Evolutionary conservation across 805 yeast species (phyloP).

Genomic region (Myxozyma geophila): DNA sequence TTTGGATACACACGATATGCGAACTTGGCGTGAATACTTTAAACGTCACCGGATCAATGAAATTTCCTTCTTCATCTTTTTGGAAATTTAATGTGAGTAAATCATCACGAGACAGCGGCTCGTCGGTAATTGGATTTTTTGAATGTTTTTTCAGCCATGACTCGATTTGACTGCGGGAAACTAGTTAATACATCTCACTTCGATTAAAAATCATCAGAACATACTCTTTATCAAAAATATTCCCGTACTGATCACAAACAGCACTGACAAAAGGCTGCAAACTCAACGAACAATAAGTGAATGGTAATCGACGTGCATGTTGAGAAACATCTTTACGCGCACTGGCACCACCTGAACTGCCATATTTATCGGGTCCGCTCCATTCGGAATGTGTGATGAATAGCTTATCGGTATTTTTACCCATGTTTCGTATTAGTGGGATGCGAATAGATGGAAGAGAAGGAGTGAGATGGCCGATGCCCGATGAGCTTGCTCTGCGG

Average conservation of each 20-base stretch:
- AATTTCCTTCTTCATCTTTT: slow-evolving; percentile 38
- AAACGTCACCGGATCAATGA: slow-evolving; percentile 46
- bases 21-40: slow-evolving; percentile 41
- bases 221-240: slow-evolving; percentile 42
- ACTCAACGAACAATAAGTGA: slow-evolving; percentile 45
- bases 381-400: slow-evolving; percentile 47
- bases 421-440: slow-evolving; percentile 39
- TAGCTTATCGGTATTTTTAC: slow-evolving; percentile 47
- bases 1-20: slow-evolving; percentile 40
- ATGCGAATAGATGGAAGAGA: not conserved
- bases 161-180: slow-evolving; percentile 36
- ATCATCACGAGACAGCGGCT: slow-evolving; percentile 34
- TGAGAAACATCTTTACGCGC: slow-evolving; percentile 13
- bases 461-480: not conserved
- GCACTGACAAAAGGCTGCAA: slow-evolving; percentile 41
- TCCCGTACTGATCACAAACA: slow-evolving; percentile 42
- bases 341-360: slow-evolving; percentile 41
- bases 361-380: slow-evolving; percentile 40
- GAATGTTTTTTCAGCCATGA: slow-evolving; percentile 40
- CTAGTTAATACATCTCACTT: not conserved
- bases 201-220: not conserved
- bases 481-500: not conserved
- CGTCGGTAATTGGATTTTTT: slow-evolving; percentile 43
- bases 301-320: slow-evolving; percentile 38
- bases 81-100: slow-evolving; percentile 40